Base-by-base conservation (phyloP, 495 filamentous ascomycete species). In the Tuber borchii region DNA sequence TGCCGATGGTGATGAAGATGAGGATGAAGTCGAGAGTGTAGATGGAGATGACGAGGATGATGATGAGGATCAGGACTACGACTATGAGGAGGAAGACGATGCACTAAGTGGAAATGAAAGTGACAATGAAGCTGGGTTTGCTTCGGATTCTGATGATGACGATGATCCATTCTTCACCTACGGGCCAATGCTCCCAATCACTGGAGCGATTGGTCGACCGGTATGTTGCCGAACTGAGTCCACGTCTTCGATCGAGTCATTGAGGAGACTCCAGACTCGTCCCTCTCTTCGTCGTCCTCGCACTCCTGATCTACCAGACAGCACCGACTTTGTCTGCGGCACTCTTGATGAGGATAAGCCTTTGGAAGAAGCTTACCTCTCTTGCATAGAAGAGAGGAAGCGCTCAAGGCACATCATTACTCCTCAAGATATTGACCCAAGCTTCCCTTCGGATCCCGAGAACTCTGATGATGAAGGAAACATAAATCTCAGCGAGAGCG, bases 281-380 rank as follows among this genome's bases (percentile, higher is more conserved):
- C 74, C 74, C 56, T 76, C 75, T 37, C 76, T 72, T 39, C 91
- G 91, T 45, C 87, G 91, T 45, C 87, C 92, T 69, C 87, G 87
- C 20, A 93, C 92, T 1, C 93, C 93, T 17, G 93, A 97, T 75
- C 85, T 98, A 12, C 95, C 95, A 16, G 95, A 99, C 84, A 97
- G 93, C 84, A 97, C 94, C 56, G 96, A 98, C 83, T 99, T 99
- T 82, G 95, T 99, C 39, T 97, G 95, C 82, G 95, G 95, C 71
- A 99, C 95, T 20, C 86, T 99, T 26, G 95, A 98, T 81, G 95
- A 99, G 83, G 95, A 99, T 83, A 91, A 93, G 71, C 91, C 93
- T n/a, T 84, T 98, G 56, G 95, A 99, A 83, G 91, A 92, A 76
- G 94, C 93, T 3, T 99, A 97, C 83, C 89, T 97, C 70, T 93